A percentile compares a stretch with the other conserved stretches of the same genome.
Conservation (phyloP, 208 protist genomes). For the Leishmania gerbilli region DNA sequence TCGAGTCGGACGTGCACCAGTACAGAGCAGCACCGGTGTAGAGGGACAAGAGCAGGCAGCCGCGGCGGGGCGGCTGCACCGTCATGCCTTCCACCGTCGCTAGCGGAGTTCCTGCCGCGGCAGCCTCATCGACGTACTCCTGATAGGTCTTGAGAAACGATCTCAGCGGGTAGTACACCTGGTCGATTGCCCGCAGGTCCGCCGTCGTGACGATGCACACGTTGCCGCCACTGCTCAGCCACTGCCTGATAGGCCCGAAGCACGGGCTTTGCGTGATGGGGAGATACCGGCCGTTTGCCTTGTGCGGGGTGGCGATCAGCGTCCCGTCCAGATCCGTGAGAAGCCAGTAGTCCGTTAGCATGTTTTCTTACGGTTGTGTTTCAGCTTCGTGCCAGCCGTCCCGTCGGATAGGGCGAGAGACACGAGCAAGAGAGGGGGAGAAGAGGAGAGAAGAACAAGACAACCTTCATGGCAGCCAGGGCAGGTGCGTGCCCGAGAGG, state of each 20-base stretch:
- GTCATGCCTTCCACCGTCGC: background rate
- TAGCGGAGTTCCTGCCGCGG: background rate
- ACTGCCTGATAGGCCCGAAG: conserved; percentile 50
- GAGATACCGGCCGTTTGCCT: conserved; percentile 76
- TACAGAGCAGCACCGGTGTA: conserved; percentile 86
- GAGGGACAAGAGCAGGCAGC: conserved; percentile 78
- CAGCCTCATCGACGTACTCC: conserved; percentile 21
- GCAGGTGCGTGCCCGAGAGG: background rate
- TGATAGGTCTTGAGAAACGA: conserved; percentile 29
- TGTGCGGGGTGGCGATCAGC: conserved; percentile 83
- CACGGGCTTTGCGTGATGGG: conserved; percentile 68
- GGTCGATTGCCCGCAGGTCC: conserved; percentile 63
- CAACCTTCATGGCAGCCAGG: background rate
- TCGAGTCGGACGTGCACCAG: conserved; percentile 51
- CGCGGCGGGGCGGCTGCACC: conserved; percentile 16
- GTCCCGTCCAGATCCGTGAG: conserved; percentile 86
- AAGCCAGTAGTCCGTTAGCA: conserved; percentile 75
- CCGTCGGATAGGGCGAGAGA: background rate
- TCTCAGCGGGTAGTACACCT: conserved; percentile 72
- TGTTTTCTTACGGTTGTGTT: background rate
- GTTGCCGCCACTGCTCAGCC: conserved; percentile 75
- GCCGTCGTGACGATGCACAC: conserved; percentile 86
- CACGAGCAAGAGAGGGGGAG: background rate
- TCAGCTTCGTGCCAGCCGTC: background rate
- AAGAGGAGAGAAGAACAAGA: conserved; percentile 3